Conservation (phyloP, 352 stramenopile species). For the Globisporangium irregulare region DNA sequence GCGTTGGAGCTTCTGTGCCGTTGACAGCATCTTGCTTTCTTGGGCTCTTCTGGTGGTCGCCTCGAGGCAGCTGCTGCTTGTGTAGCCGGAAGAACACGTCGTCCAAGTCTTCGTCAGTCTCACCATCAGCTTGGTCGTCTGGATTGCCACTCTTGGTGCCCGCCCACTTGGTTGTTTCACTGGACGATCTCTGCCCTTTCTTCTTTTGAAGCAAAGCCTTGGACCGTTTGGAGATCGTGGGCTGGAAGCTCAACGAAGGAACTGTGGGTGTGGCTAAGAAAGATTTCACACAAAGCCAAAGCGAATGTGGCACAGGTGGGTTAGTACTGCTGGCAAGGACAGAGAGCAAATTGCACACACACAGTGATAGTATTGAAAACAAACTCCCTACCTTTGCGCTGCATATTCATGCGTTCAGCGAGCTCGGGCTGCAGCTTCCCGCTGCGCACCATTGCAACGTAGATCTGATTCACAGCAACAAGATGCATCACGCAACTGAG, state of each 20-base stretch:
- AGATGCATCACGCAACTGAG: not conserved
- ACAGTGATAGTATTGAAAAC: not conserved
- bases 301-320: too few species aligned
- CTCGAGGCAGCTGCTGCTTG: conserved; percentile 10
- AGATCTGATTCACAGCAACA: conserved; percentile 32
- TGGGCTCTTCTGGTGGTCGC: not conserved
- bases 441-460: conserved; percentile 39
- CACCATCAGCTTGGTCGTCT: not conserved
- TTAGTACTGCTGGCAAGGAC: too few species aligned
- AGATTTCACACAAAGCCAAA: not conserved
- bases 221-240: conserved; percentile 40
- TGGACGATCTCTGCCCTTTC: not conserved
- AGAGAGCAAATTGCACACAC: not conserved
- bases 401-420: conserved; percentile 22
- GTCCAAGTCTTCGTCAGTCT: not conserved
- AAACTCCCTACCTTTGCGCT: conserved; percentile 17
- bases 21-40: not conserved
- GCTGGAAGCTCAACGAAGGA: conserved; percentile 33
- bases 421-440: conserved; percentile 29
- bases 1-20: too few species aligned
- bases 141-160: not conserved
- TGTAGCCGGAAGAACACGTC: conserved; percentile 37
- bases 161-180: not conserved
- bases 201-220: conserved; percentile 35
- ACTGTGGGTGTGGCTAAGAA: conserved; percentile 12